phyloP scores from a whole-genome alignment of 805 yeast genomes.

The Lachancea dasiensis region DNA sequence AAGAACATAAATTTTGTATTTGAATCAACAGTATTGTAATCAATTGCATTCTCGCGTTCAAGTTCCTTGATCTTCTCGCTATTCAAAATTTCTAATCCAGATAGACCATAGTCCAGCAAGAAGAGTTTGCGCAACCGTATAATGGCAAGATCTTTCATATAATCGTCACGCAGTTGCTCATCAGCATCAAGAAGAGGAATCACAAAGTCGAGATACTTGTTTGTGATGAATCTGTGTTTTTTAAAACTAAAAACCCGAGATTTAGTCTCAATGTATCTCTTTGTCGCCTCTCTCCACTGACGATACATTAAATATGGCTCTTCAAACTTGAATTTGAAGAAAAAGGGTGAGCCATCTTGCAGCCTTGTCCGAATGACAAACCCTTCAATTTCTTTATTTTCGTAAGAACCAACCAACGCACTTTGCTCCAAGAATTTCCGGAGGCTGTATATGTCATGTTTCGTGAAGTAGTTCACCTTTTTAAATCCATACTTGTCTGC shows the following conservation, averaged over 20 bases:
- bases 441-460: slow-evolving; percentile 38
- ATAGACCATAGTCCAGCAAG: slow-evolving; percentile 44
- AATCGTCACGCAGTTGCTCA: slow-evolving; percentile 42
- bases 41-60: slow-evolving; percentile 36
- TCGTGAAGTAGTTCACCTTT: slow-evolving; percentile 42
- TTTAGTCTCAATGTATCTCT: slow-evolving; percentile 39
- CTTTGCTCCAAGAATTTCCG: slow-evolving; percentile 48
- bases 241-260: slow-evolving; percentile 36
- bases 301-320: slow-evolving; percentile 92
- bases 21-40: slow-evolving; percentile 32
- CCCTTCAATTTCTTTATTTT: slow-evolving; percentile 79
- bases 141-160: slow-evolving; percentile 58
- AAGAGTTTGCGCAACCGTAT: slow-evolving; percentile 66
- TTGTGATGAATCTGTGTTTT: slow-evolving; percentile 55
- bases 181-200: slow-evolving; percentile 47
- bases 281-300: slow-evolving; percentile 84
- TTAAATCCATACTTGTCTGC: slow-evolving; percentile 67
- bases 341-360: slow-evolving; percentile 35
- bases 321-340: slow-evolving; percentile 91
- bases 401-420: slow-evolving; percentile 61
- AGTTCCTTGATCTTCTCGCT: slow-evolving; percentile 36
- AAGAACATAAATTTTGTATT: slow-evolving; percentile 55
- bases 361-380: slow-evolving; percentile 73
- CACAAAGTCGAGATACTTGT: slow-evolving; percentile 65
- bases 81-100: slow-evolving; percentile 54